These are phyloP conservation scores for Debaryomyces castellii DNA, from an alignment of 805 yeast species.

Conservation along the genomic window DNA sequence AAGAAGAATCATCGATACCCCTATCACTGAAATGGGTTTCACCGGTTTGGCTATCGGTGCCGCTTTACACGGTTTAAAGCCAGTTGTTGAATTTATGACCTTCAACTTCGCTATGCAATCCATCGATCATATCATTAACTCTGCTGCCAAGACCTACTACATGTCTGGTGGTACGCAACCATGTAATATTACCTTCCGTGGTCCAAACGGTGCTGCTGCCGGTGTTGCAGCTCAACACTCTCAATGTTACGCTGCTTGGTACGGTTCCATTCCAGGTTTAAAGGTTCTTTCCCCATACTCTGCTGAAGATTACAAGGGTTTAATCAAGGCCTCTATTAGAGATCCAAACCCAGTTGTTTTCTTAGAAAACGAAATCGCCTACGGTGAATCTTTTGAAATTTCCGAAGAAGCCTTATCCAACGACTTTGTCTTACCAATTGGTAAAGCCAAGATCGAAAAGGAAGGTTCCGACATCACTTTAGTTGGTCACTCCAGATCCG, in stretches of 20 bases:
- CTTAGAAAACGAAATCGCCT: conserved; percentile 92
- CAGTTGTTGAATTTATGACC: conserved; percentile 98
- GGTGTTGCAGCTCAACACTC: conserved; percentile 99
- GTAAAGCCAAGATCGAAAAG: conserved; percentile 92
- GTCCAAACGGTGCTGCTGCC: conserved; percentile 99
- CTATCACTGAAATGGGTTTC: conserved; percentile 99
- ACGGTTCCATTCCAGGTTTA: conserved; percentile 96
- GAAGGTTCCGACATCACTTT: conserved; percentile 90
- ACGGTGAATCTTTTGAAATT: conserved; percentile 88
- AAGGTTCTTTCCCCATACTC: conserved; percentile 95
- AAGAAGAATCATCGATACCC: conserved; percentile 90
- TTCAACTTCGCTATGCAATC: conserved; percentile 99
- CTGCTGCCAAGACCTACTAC: conserved; percentile 97
- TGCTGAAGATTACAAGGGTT: conserved; percentile 94
- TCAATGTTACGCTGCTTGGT: conserved; percentile 97
- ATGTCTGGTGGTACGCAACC: conserved; percentile 99
- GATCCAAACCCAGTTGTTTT: conserved; percentile 98
- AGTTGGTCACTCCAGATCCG: conserved; percentile 91
- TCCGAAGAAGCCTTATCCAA: conserved; percentile 85
- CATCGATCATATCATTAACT: conserved; percentile 96
- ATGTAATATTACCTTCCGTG: conserved; percentile 96
- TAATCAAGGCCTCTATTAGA: conserved; percentile 93
- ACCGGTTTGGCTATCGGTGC: conserved; percentile 95
- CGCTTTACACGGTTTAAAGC: conserved; percentile 93
- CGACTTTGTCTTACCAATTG: conserved; percentile 90